A percentile compares a stretch with the other conserved stretches of the same genome.
These are phyloP conservation scores for Plasmodium vivax DNA, from an alignment of 169 alveolate species.

Conservation along the genomic window DNA sequence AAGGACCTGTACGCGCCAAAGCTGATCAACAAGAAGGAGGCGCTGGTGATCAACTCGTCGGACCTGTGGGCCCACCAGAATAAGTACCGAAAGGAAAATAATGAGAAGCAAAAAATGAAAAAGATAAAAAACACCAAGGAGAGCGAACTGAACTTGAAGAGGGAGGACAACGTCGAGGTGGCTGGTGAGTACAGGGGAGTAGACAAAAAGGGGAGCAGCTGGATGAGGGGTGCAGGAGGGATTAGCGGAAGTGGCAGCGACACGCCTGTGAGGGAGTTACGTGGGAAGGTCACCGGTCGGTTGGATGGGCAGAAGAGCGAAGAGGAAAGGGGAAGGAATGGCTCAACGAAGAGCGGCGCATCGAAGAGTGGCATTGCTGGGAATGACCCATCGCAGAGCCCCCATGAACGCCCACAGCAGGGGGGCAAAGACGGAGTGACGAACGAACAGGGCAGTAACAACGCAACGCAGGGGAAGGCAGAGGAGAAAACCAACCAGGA, in stretches of 20 bases:
- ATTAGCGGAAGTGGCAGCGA: neutral
- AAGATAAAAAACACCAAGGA: conserved; percentile 49
- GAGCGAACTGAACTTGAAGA: conserved; percentile 16
- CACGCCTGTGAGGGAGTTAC: neutral
- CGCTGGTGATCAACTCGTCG: conserved; percentile 80
- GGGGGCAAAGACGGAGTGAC: neutral
- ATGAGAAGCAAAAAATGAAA: conserved; percentile 45
- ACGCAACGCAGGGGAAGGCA: neutral
- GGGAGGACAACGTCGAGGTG: neutral
- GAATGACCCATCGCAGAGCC: neutral
- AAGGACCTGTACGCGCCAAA: conserved; percentile 41
- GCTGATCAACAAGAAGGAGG: conserved; percentile 65
- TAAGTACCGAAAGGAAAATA: conserved; percentile 68
- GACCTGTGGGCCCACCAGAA: conserved; percentile 83
- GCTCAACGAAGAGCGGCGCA: neutral
- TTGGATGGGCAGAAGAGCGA: neutral
- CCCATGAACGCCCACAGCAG: neutral
- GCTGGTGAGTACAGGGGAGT: neutral
- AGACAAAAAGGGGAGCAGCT: neutral
- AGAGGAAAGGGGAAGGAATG: neutral
- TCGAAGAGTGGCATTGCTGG: neutral
- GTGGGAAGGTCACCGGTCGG: neutral
- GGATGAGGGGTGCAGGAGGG: neutral
- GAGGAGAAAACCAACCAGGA: neutral
- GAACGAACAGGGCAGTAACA: neutral